Evolutionary conservation across 148 eudicot genomes (phyloP).

Genomic region (Vaccinium corymbosum): DNA sequence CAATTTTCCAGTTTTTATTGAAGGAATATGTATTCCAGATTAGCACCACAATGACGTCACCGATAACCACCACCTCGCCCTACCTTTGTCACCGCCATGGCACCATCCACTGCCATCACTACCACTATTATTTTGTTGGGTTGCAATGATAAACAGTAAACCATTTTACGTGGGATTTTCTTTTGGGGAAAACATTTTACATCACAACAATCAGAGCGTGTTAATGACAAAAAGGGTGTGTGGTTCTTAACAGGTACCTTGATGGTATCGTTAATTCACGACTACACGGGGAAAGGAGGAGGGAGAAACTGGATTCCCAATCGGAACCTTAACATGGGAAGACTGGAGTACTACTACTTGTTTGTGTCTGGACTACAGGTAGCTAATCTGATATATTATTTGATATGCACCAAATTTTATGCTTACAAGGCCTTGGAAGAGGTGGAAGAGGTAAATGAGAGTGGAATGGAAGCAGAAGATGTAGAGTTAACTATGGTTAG

Average conservation of each 20-base stretch:
- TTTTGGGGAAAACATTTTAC: not conserved
- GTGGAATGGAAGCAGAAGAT: not conserved
- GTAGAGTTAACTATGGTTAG: not conserved
- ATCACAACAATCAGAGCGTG: not conserved
- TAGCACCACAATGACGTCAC: not conserved
- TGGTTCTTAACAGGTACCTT: conserved; percentile 27
- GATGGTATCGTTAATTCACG: conserved; percentile 42
- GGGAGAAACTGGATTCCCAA: conserved; percentile 39
- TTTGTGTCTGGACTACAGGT: conserved; percentile 39
- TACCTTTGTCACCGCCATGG: not conserved
- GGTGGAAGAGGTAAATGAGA: not conserved
- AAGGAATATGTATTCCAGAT: not conserved
- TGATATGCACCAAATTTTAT: not conserved
- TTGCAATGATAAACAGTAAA: not conserved
- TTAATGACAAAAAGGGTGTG: not conserved
- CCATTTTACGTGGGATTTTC: not conserved
- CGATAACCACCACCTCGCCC: not conserved
- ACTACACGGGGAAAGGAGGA: conserved; percentile 23
- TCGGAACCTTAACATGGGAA: conserved; percentile 38
- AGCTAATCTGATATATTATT: conserved; percentile 12
- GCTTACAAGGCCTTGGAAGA: not conserved
- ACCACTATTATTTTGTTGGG: not conserved
- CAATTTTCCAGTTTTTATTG: not conserved
- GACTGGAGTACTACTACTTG: conserved; percentile 36
- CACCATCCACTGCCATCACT: not conserved